phyloP scores from a whole-genome alignment of 1,284 basidiomycete species.

The Veloporphyrellus conicus region DNA sequence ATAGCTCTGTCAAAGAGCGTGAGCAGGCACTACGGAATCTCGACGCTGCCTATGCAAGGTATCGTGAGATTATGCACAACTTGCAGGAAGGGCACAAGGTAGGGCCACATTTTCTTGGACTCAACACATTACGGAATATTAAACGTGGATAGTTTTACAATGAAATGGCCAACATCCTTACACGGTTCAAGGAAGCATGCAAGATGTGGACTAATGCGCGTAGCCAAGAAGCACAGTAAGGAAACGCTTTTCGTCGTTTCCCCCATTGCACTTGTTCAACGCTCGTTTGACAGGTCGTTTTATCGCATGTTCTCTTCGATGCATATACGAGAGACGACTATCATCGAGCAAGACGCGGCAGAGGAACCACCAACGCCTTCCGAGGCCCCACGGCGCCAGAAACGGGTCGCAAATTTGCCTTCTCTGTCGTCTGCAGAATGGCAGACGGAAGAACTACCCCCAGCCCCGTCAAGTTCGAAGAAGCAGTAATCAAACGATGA shows the following conservation, averaged over 20 bases:
- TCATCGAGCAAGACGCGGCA: not conserved
- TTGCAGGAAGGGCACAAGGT: slow-evolving; percentile 87
- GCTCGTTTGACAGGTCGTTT: slow-evolving; percentile 33
- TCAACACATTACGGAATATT: not conserved
- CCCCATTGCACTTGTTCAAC: not conserved
- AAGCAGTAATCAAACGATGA: not conserved
- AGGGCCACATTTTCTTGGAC: slow-evolving; percentile 7
- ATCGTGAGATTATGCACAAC: slow-evolving; percentile 80
- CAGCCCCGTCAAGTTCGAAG: slow-evolving; percentile 8
- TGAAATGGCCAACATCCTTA: slow-evolving; percentile 66
- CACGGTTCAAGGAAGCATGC: slow-evolving; percentile 72
- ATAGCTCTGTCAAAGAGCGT: slow-evolving; percentile 75
- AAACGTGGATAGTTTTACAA: slow-evolving; percentile 71
- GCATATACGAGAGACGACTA: slow-evolving; percentile 31
- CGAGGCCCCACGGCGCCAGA: slow-evolving; percentile 17
- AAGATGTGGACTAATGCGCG: slow-evolving; percentile 70
- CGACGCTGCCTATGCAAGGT: slow-evolving; percentile 85
- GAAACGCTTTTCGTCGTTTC: not conserved
- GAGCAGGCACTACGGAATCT: slow-evolving; percentile 84
- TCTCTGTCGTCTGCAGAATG: slow-evolving; percentile 48
- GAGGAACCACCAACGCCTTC: slow-evolving; percentile 6
- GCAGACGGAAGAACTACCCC: slow-evolving; percentile 39
- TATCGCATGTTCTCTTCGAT: slow-evolving; percentile 40
- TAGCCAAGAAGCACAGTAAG: slow-evolving; percentile 53
- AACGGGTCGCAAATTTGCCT: slow-evolving; percentile 37